A percentile compares a stretch with the other conserved stretches of the same genome.
phyloP scores from a whole-genome alignment of 306 rosid genomes.

The Pyrus communis region DNA sequence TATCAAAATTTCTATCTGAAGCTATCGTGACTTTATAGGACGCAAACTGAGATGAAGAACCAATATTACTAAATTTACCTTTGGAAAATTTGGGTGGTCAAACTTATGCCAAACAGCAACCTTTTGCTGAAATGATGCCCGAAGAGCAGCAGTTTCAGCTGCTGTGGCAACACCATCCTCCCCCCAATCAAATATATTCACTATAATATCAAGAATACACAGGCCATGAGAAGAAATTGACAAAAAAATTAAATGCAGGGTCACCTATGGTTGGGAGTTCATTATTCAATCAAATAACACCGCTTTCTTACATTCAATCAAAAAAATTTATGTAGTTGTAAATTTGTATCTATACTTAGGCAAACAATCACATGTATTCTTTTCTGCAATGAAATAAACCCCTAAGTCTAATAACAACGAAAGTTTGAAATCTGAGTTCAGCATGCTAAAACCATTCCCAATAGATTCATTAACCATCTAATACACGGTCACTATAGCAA shows the following conservation, averaged over 20 bases:
- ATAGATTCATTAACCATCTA: too few species aligned
- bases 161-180: constrained; percentile 37
- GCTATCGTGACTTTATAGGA: background rate
- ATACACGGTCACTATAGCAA: too few species aligned
- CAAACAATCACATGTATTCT: background rate
- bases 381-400: background rate
- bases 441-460: too few species aligned
- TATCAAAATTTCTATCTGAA: background rate
- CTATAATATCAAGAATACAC: constrained; percentile 18
- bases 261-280: background rate
- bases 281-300: background rate
- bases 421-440: background rate
- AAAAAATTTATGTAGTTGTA: background rate
- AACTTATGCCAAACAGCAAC: constrained; percentile 59
- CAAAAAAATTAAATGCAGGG: too few species aligned
- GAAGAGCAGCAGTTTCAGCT: constrained; percentile 36
- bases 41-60: background rate
- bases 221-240: too few species aligned
- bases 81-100: constrained; percentile 57
- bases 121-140: constrained; percentile 47
- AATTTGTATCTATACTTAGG: background rate
- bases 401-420: background rate
- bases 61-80: constrained; percentile 21
- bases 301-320: background rate
- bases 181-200: constrained; percentile 38